phyloP scores from a whole-genome alignment of 345 rosid species.

The Eucalyptus tenuipes region DNA sequence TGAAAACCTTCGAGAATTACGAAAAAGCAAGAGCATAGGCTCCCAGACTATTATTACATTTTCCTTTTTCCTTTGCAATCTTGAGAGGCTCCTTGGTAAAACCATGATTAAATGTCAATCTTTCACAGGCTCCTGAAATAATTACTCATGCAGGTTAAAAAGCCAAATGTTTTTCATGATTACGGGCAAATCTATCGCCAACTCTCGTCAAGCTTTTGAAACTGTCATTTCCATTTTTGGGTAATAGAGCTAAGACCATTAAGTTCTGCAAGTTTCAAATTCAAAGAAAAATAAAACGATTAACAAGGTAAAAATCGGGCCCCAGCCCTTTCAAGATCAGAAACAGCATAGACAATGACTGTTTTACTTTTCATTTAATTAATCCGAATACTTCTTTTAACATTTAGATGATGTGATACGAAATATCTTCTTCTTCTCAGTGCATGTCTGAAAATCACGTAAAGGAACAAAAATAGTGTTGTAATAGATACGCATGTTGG shows the following conservation, averaged over 20 bases:
- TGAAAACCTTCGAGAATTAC: background rate
- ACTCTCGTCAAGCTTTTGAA: background rate
- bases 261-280: background rate
- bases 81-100: constrained; percentile 9
- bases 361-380: background rate
- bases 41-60: background rate
- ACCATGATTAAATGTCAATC: constrained; percentile 6
- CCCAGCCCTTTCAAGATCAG: background rate
- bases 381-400: background rate
- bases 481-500: background rate
- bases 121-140: constrained; percentile 11
- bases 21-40: background rate
- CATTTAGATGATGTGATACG: background rate
- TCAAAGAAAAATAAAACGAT: background rate
- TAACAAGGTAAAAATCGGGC: background rate
- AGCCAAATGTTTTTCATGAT: background rate
- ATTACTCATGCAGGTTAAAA: constrained; percentile 7
- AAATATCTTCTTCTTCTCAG: background rate
- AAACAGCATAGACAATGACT: background rate
- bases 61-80: background rate
- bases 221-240: constrained; percentile 3
- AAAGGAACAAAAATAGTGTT: background rate
- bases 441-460: background rate
- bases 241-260: background rate
- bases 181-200: constrained; percentile 1